These are phyloP conservation scores for Avena insularis DNA, from an alignment of 176 grass and related monocot species.

Conservation along the genomic window DNA sequence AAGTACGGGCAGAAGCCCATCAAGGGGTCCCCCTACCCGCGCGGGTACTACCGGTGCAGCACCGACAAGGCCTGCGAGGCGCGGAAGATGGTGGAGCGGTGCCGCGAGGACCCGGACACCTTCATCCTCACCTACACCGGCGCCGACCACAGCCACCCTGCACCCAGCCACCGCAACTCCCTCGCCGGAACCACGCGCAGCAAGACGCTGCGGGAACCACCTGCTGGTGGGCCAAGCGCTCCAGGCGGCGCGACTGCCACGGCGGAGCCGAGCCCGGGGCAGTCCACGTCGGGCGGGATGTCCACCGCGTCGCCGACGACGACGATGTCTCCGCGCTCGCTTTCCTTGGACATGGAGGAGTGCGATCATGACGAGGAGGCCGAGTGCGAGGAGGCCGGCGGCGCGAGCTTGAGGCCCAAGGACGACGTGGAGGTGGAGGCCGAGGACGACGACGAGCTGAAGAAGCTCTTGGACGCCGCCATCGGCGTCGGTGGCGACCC, in stretches of 20 bases:
- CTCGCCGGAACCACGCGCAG: conserved; percentile 78
- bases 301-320: conserved; percentile 1
- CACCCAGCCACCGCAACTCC: conserved; percentile 75
- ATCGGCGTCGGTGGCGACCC: background rate
- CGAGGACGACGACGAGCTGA: conserved; percentile 38
- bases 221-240: background rate
- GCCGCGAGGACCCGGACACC: conserved; percentile 53
- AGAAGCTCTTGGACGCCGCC: conserved; percentile 9
- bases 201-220: background rate
- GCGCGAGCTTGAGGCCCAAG: background rate
- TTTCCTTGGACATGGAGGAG: conserved; percentile 48
- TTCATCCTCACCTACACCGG: conserved; percentile 84
- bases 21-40: conserved; percentile 87
- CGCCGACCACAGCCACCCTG: conserved; percentile 67
- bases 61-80: conserved; percentile 69
- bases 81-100: conserved; percentile 84
- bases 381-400: conserved; percentile 40
- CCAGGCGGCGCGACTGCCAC: background rate
- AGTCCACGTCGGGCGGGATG: background rate
- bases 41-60: conserved; percentile 84
- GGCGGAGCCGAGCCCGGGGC: background rate
- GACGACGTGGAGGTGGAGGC: conserved; percentile 48
- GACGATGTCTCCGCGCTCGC: conserved; percentile 21
- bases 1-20: conserved; percentile 99
- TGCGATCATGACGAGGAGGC: conserved; percentile 33